Evolutionary conservation across 768 basidiomycete species (phyloP), one percentile per base, ranked within the genome.

Genomic region (Trametes punicea): DNA sequence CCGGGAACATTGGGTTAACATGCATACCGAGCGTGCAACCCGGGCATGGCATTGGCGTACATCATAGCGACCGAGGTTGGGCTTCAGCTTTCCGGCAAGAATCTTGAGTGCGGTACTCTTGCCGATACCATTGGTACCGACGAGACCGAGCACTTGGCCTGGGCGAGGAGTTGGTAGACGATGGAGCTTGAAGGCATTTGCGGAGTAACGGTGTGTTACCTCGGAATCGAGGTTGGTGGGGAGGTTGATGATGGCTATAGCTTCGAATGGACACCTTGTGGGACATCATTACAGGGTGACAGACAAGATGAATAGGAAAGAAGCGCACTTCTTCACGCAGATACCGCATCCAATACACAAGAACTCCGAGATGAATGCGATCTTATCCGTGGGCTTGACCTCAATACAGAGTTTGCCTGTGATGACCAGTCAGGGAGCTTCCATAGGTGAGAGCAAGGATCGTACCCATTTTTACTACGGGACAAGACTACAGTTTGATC

Each of bases 261-360:
- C 97, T 76, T 99, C 97, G 68, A 99, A 99, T 25, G 97, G 97
- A 69, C 97, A 99, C 74, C 96, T 98, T 62, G 3, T 36, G 33
- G 45, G 9, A 15, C 8, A 36, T 25, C 33, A 30, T 25, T 56
- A 39, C 29, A 50, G n/a, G 16, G 16, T 13, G 42, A 11, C 21
- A 34, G 31, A 4, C 16, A 21, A 9, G 45, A 21, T 39, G 55
- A 36, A 20, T 5, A 46, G 9, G 25, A 8, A 7, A 26, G 27
- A n/a, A 9, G 75, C 88, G 70, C 67, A 97, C 96, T 98, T 99
- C 77, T 98, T 98, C 30, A 98, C 95, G 71, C 97, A 99, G 67
- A 99, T 98, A 90, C 97, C 97, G 73, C 97, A 99, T 65, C 97
- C 97, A 59, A 99, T 99, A 71, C 97, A 99, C 52, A 99, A 79